Conservation (phyloP, 2,329 filamentous ascomycete genomes). For the Geosmithia flava region DNA sequence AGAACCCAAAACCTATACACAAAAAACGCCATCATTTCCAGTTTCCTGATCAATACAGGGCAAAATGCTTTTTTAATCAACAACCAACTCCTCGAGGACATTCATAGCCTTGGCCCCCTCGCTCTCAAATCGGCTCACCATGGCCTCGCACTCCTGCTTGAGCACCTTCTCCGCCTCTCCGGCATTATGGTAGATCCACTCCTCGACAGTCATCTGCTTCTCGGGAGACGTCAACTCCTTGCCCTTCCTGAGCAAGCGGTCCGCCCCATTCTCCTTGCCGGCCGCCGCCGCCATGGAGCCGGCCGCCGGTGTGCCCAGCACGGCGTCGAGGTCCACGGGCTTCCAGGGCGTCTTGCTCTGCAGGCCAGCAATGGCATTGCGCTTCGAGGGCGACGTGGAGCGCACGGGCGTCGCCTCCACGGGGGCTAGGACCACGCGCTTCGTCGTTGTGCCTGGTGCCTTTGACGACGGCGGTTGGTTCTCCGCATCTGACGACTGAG, state of each 20-base stretch:
- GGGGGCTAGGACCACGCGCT: slow-evolving; percentile 33
- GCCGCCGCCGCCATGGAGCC: slow-evolving; percentile 19
- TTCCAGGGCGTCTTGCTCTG: slow-evolving; percentile 55
- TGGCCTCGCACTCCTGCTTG: slow-evolving; percentile 66
- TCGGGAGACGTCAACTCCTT: slow-evolving; percentile 60
- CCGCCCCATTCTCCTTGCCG: slow-evolving; percentile 40
- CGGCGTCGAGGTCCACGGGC: slow-evolving; percentile 60
- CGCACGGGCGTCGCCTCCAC: slow-evolving; percentile 30
- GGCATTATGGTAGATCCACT: slow-evolving; percentile 83
- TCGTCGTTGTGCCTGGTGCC: slow-evolving; percentile 33
- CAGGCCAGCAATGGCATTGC: slow-evolving; percentile 41
- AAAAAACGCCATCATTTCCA: no score
- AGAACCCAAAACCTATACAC: no score
- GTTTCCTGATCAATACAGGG: background rate
- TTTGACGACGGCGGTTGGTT: slow-evolving; percentile 63
- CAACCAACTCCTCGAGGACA: slow-evolving; percentile 60
- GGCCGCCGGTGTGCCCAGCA: slow-evolving; percentile 42
- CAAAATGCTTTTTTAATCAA: slow-evolving; percentile 17
- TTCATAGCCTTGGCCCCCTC: slow-evolving; percentile 71
- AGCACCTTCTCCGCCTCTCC: slow-evolving; percentile 68
- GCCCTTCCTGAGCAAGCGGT: slow-evolving; percentile 38
- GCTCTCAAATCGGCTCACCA: slow-evolving; percentile 73
- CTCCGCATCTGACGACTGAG: slow-evolving; percentile 69
- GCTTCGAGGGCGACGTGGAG: slow-evolving; percentile 47
- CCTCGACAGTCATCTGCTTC: slow-evolving; percentile 82